Evolutionary conservation across 306 rosid genomes (phyloP).

Genomic region (Mimosa pudica): DNA sequence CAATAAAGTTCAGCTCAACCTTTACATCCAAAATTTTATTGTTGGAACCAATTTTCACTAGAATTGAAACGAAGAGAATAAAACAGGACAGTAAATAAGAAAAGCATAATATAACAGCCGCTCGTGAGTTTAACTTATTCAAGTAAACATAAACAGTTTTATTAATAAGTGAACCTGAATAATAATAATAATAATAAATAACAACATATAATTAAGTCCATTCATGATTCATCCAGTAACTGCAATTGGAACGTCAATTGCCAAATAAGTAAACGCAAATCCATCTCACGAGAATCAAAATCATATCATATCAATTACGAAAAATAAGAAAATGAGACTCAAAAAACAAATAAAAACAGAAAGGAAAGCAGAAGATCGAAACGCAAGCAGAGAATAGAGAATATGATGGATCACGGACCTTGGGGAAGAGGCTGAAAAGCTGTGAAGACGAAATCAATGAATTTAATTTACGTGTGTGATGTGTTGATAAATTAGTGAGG

Average conservation of each 20-base stretch:
- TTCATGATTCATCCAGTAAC: slow-evolving; percentile 24
- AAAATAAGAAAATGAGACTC: too few species aligned
- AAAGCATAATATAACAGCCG: not conserved
- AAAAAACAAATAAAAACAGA: not conserved
- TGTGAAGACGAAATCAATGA: slow-evolving; percentile 5
- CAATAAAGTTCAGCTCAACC: slow-evolving; percentile 18
- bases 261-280: slow-evolving; percentile 17
- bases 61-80: slow-evolving; percentile 4
- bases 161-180: slow-evolving; percentile 28
- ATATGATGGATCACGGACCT: slow-evolving; percentile 20
- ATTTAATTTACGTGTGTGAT: slow-evolving; percentile 33
- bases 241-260: slow-evolving; percentile 31
- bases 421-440: slow-evolving; percentile 10
- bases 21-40: slow-evolving; percentile 18
- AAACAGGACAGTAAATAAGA: not conserved
- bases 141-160: not conserved
- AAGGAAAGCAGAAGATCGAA: too few species aligned
- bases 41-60: not conserved
- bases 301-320: too few species aligned
- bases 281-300: not conserved
- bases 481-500: not conserved
- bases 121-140: slow-evolving; percentile 24
- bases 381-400: not conserved
- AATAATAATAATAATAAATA: not conserved
- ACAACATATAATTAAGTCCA: slow-evolving; percentile 24